phyloP scores from a whole-genome alignment of 139 green algal species.

The Chloropicon primus region DNA sequence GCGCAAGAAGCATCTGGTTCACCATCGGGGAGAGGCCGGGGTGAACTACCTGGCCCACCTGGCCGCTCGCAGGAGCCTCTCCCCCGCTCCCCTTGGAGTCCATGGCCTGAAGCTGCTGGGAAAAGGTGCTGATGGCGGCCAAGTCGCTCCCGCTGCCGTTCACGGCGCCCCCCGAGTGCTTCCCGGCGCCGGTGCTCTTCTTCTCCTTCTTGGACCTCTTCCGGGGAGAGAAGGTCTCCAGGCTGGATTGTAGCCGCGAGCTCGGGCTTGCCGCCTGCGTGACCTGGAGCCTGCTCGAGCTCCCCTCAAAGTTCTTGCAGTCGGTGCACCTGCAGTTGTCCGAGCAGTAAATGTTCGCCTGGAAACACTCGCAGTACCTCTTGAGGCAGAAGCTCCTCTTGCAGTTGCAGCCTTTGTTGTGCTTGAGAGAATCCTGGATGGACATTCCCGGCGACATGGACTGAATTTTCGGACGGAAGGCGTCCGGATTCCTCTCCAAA shows the following conservation, averaged over 20 bases:
- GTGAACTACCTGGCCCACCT: not conserved
- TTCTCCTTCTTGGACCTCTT: not conserved
- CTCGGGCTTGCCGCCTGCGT: not conserved
- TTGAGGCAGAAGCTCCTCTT: slow-evolving; percentile 64
- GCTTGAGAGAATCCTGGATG: slow-evolving; percentile 15
- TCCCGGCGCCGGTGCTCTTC: not conserved
- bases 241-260: not conserved
- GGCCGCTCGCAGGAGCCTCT: not conserved
- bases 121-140: no score
- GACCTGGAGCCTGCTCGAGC: not conserved
- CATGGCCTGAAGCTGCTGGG: no score
- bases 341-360: slow-evolving; percentile 55
- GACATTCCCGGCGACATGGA: slow-evolving; percentile 1
- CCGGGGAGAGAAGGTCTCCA: not conserved
- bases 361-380: slow-evolving; percentile 63
- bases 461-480: slow-evolving; percentile 79
- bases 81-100: no score
- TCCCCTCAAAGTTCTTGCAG: slow-evolving; percentile 61
- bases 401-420: slow-evolving; percentile 85
- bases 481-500: slow-evolving; percentile 75
- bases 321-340: slow-evolving; percentile 77
- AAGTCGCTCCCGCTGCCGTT: no score
- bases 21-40: not conserved
- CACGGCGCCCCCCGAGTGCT: not conserved
- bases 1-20: not conserved